phyloP scores from a whole-genome alignment of 257 asterid genomes.

The Leonotis leonurus region DNA sequence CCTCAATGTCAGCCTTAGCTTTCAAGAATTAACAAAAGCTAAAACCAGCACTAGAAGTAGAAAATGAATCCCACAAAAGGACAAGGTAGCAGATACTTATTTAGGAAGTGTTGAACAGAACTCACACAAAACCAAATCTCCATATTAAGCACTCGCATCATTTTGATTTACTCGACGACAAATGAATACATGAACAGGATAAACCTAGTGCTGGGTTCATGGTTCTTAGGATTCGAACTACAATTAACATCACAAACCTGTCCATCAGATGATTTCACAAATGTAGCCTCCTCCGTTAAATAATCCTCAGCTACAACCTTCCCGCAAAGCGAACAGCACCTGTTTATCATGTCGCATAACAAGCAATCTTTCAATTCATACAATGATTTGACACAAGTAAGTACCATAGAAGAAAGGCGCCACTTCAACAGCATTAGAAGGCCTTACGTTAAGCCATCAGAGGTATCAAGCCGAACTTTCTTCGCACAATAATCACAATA shows the following conservation, averaged over 20 bases:
- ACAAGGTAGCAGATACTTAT: neutral
- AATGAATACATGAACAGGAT: neutral
- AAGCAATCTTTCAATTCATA: neutral
- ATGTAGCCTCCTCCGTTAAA: constrained; percentile 46
- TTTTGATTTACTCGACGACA: neutral
- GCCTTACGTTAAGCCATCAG: constrained; percentile 28
- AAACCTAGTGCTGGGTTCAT: neutral
- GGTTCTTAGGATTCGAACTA: neutral
- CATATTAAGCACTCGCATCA: neutral
- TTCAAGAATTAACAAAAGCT: neutral
- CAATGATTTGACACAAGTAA: neutral
- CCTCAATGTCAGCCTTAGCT: neutral
- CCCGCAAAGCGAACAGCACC: constrained; percentile 67
- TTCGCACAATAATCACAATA: constrained; percentile 45
- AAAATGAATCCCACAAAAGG: neutral
- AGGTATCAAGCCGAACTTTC: constrained; percentile 22
- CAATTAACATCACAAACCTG: constrained; percentile 38
- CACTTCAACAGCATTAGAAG: too few relatives aligned
- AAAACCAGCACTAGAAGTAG: neutral
- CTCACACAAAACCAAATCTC: neutral
- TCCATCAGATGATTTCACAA: constrained; percentile 50
- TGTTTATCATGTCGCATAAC: constrained; percentile 20
- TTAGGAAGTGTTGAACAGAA: too few relatives aligned
- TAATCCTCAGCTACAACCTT: constrained; percentile 53
- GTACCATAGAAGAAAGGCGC: neutral